A percentile compares a stretch with the other conserved stretches of the same genome.
Evolutionary conservation across 2,329 filamentous ascomycete genomes (phyloP).

Genomic region (Colletotrichum filicis): DNA sequence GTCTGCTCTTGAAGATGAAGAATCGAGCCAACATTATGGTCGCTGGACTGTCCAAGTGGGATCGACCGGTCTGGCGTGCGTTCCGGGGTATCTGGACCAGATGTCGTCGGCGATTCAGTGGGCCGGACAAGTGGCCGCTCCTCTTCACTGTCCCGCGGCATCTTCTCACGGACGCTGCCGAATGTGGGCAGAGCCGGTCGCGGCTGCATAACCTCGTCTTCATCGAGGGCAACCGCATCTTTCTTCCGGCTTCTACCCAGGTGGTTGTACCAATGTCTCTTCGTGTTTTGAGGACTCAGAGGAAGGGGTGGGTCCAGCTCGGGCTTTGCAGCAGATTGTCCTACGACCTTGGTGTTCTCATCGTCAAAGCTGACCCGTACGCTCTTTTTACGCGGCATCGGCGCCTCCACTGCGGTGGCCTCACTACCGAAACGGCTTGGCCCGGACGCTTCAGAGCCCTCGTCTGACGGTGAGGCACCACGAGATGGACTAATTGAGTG

Average conservation of each 20-base stretch:
- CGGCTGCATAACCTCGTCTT: conserved; percentile 79
- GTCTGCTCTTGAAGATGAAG: conserved; percentile 62
- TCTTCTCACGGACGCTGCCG: conserved; percentile 77
- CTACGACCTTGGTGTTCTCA: conserved; percentile 64
- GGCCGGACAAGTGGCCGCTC: conserved; percentile 71
- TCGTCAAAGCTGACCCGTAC: conserved; percentile 85
- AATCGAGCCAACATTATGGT: conserved; percentile 67
- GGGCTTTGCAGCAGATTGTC: conserved; percentile 53
- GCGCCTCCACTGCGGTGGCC: conserved; percentile 45
- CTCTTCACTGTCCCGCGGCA: conserved; percentile 63
- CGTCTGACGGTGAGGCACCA: conserved; percentile 61
- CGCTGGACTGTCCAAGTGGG: conserved; percentile 65
- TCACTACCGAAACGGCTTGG: conserved; percentile 40
- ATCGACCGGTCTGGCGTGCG: conserved; percentile 42
- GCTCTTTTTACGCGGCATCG: conserved; percentile 67
- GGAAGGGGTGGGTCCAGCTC: conserved; percentile 52
- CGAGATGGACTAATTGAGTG: conserved; percentile 64
- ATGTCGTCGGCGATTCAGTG: conserved; percentile 47
- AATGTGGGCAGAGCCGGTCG: conserved; percentile 79
- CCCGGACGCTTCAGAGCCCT: conserved; percentile 56
- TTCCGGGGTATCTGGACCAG: conserved; percentile 39
- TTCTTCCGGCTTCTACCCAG: conserved; percentile 62
- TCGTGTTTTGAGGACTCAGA: conserved; percentile 49
- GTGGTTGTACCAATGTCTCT: conserved; percentile 59
- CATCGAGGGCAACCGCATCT: conserved; percentile 59